Base-by-base conservation (phyloP, 257 asterid genomes). In the Craterostigma plantagineum region DNA sequence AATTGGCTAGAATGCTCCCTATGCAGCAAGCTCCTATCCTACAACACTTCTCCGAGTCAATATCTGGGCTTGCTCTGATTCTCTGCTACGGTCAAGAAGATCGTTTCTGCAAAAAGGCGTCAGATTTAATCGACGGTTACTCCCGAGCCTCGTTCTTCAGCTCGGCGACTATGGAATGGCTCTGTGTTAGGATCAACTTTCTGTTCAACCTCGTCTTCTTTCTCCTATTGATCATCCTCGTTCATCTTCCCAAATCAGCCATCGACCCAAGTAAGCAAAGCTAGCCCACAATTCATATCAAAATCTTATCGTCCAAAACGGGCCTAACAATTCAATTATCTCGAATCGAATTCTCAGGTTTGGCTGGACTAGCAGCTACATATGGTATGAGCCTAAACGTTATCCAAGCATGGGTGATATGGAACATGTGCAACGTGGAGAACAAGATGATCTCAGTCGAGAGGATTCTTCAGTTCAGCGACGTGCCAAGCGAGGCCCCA, bases 101-200 rank as follows among this genome's bases (percentile, higher is more conserved):
- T 45, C 76, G 86, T 3, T 82, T 79, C 55, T 59, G 66, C 53
- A 48, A 60, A 18, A 76, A 39, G 55, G 79, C 48, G 38, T 39
- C 65, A n/a, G 50, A 54, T 4, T 82, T 73, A 49, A 60, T 73
- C 4, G 80, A 82, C 56, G 66, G 69, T 30, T 82, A 82, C 58
- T 79, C 95, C 45, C 78, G 83, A 10, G 86, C 71, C 38, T 63
- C 78, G 46, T 82, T 82, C 44, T 59, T 70, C 61, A 82, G 76
- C 56, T 64, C 76, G 6, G 82, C 82, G 1, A 66, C 92, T 11
- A 82, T 82, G 91, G 95, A 82, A 50, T 82, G 95, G 95, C 80
- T 82, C 11, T 75, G 86, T 58, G 78, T 66, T 38, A 67, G 92
- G 41, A 73, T 82, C 34, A 82, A 82, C 75, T 75, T 79, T 52